Evolutionary conservation across 2,329 filamentous ascomycete genomes (phyloP).

Genomic region (Epichloe typhina): DNA sequence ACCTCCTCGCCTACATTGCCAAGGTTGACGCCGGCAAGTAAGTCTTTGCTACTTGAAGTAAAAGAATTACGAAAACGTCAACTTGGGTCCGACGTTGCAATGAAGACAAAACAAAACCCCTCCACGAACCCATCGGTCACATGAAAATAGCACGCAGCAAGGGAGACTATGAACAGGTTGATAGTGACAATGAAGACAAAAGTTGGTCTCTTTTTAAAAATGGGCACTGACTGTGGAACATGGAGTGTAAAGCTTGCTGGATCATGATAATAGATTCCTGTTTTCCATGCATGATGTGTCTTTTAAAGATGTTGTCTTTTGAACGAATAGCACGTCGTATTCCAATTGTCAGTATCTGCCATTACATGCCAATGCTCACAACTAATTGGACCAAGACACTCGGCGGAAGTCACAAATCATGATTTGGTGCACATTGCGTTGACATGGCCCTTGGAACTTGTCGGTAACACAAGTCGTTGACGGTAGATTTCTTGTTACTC

Average conservation of each 20-base stretch:
- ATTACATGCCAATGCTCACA: too few relatives aligned
- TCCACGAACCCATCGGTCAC: not conserved
- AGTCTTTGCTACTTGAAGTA: constrained; percentile 5
- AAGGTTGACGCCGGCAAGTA: constrained; percentile 56
- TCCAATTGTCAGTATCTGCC: too few relatives aligned
- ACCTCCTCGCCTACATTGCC: constrained; percentile 67
- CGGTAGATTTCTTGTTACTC: not conserved
- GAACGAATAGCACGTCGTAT: not conserved
- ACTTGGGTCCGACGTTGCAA: not conserved
- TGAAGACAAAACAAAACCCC: not conserved
- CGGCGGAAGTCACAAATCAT: too few relatives aligned
- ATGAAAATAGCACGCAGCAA: not conserved
- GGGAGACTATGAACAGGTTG: not conserved
- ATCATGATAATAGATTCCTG: constrained; percentile 4
- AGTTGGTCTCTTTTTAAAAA: not conserved
- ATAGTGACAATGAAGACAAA: not conserved
- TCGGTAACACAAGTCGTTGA: too few relatives aligned
- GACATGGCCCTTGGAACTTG: too few relatives aligned
- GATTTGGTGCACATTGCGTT: too few relatives aligned
- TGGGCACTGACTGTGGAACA: not conserved
- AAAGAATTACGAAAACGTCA: not conserved
- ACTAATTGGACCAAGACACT: too few relatives aligned
- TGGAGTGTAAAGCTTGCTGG: constrained; percentile 1
- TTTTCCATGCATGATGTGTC: not conserved
- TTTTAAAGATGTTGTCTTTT: not conserved